Base-by-base conservation (phyloP, 1,139 yeast genomes). In the Debaryomycetaceae sp. region DNA sequence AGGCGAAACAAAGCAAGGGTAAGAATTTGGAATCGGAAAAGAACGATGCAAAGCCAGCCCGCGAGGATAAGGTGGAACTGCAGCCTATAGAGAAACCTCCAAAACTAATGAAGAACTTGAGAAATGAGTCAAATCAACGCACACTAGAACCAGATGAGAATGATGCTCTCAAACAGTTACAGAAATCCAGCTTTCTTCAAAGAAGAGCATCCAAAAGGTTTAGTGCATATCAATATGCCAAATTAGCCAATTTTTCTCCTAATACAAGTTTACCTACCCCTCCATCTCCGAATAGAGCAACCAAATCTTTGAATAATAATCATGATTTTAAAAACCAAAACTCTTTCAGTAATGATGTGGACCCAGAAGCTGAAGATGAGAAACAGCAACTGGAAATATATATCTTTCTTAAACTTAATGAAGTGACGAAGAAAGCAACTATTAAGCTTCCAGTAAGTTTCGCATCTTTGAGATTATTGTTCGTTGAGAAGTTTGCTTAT, bases 161-260 rank as follows among this genome's bases (percentile, higher is more conserved):
- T 37, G 85, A 83, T 52, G 90, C 96, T 0, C 68, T 90, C 24
- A 74, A 83, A 0, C 89, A 87, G 52, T 71, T 91, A 20, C 96
- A 90, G 56, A 81, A 84, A 40, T 88, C 91, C 1, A 87, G 86
- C 46, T 85, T 87, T 1, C 67, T 93, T 39, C 96, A 87, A 65
- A 76, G 99, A 52, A 78, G 97, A 49, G 99, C 99, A 0, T 90
- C 97, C 0, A 80, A 89, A 53, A 70, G 99, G 48, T 93, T 86
- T 59, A 88, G 97, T 24, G 97, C 97, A 0, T 93, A 90, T 52
- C 98, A 93, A 58, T 87, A 85, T 65, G 91, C 96, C 1, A 87
- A 86, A 55, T 73, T 87, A 23, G 75, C 90, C 0, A 83, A 80
- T 51, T 72, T 68, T 51, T 68, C 73, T 5, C 75, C 73, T 45